Conservation (phyloP, 208 protist species). For the Trypanosoma boissoni region DNA sequence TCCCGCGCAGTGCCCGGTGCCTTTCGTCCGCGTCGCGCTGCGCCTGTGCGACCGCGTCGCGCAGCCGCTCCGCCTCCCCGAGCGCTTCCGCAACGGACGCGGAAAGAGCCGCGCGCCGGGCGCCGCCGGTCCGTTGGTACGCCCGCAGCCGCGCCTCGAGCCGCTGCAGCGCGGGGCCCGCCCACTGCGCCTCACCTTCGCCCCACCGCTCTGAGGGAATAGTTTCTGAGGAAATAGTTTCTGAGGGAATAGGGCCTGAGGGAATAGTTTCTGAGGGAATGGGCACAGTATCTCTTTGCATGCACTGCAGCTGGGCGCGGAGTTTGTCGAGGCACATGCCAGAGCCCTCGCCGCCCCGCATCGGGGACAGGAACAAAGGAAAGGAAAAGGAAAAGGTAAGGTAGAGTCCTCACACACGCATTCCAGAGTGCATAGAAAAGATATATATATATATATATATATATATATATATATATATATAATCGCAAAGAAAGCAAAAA, state of each 20-base stretch:
- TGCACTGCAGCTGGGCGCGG: slow-evolving; percentile 12
- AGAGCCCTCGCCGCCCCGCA: background rate
- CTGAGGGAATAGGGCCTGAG: too few species aligned
- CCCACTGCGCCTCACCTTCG: background rate
- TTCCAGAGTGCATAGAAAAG: slow-evolving; percentile 2
- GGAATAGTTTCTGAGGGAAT: background rate
- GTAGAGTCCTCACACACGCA: background rate
- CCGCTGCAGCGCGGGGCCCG: background rate
- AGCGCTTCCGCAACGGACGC: too few species aligned
- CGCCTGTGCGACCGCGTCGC: slow-evolving; percentile 3
- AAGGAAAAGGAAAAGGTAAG: slow-evolving; percentile 11
- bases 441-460: slow-evolving; percentile 19
- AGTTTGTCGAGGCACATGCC: slow-evolving; percentile 5
- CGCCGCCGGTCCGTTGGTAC: slow-evolving; percentile 3
- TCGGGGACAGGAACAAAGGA: slow-evolving; percentile 9
- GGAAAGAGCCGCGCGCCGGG: slow-evolving; percentile 9
- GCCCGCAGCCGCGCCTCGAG: slow-evolving; percentile 4
- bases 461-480: slow-evolving; percentile 23
- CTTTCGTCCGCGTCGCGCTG: slow-evolving; percentile 2
- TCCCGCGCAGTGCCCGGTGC: too few species aligned
- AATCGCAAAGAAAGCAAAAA: slow-evolving; percentile 2
- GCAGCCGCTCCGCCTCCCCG: too few species aligned
- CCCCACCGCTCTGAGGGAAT: background rate
- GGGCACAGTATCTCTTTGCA: too few species aligned
- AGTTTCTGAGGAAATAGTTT: background rate